Evolutionary conservation across 495 filamentous ascomycete genomes (phyloP), one percentile per base, ranked within the genome.

Genomic region (Podospora tetraspora): DNA sequence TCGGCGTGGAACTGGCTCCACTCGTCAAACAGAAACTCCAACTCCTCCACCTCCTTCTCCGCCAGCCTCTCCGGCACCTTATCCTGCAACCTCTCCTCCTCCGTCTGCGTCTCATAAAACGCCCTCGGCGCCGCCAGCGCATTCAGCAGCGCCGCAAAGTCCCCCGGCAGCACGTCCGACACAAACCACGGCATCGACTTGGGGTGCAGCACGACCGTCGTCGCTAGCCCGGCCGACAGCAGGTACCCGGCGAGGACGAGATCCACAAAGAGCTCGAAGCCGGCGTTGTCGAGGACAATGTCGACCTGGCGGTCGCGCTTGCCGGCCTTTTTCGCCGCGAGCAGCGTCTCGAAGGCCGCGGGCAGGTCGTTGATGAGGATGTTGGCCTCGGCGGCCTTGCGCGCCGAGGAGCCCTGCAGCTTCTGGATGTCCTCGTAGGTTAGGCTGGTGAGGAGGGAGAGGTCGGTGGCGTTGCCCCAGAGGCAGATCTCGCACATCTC

Each of bases 111-210:
- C 61, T 85, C 81, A 77, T 93, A 97, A 81, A 97, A 97, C 6
- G 77, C 58, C 71, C 88, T 85, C 0, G 95, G 91, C 68, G 88
- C 83, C 5, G 87, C 84, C n/a, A 98, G 84, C 3, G 89, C 90
- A 62, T 84, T 86, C 23, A 98, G 85, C 5, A 99, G 84, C 63
- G 90, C 87, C 0, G 82, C 84, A 71, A 99, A 97, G 74, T 99
- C 95, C 25, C 79, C 84, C 0, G 93, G 92, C 12, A 96, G 78
- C 13, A 98, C 95, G 72, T 99, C 95, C 0, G 92, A 97, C 59
- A 99, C 95, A 71, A 98, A 99, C 95, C 95, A 99, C 0, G 95
- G 95, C 63, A 98, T 91, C 37, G 87, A 86, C 79, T 99, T 99
- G 6, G 95, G 92, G 75, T 97, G 93, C 9, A 99, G 85, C n/a